Base-by-base conservation (phyloP, 1,139 yeast species). In the Lodderomyces beijingensis region DNA sequence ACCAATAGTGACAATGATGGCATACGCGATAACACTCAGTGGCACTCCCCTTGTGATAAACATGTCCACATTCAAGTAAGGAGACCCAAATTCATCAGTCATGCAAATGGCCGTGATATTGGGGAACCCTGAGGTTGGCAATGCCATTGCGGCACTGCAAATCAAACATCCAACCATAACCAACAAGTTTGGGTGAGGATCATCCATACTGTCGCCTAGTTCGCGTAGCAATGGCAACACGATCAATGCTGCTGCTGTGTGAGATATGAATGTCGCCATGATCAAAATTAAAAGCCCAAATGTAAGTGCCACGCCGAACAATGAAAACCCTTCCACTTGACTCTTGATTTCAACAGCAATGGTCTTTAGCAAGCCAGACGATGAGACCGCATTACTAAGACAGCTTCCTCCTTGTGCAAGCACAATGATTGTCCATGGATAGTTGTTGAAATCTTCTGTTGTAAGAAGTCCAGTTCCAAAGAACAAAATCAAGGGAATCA, bases 391-490 rank as follows among this genome's bases (percentile, higher is more conserved):
- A 42, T 77, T 77, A 47, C 89, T 88, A 33, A 81, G 61, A 2
- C 87, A 83, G 27, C 82, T 72, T 47, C 88, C 87, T 32, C 89
- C 89, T 87, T 80, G 80, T 3, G 88, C 88, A 40, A 81, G 62
- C 5, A 80, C 70, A 15, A 80, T 86, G 48, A 80, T 80, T 29
- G 80, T 75, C 89, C 89, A 81, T 4, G 87, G 86, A 55, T 79
- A 80, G 42, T 76, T 75, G 50, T 80, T 79, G 46, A 81, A 71
- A 51, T 80, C 88, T 31, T 75, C 75, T 0, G 84, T 74, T 4
- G 78, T 64, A 41, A 81, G 57, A 36, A 81, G 51, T 2, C 87
- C 86, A 2, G 85, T 68, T n/a, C 86, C 87, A 48, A 79, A 80
- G 47, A 80, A 79, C 25, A 79, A 54, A 5, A 78, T 69, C 17